Evolutionary conservation across 73 alveolate species (phyloP).

Genomic region (Paramecium caudatum): DNA sequence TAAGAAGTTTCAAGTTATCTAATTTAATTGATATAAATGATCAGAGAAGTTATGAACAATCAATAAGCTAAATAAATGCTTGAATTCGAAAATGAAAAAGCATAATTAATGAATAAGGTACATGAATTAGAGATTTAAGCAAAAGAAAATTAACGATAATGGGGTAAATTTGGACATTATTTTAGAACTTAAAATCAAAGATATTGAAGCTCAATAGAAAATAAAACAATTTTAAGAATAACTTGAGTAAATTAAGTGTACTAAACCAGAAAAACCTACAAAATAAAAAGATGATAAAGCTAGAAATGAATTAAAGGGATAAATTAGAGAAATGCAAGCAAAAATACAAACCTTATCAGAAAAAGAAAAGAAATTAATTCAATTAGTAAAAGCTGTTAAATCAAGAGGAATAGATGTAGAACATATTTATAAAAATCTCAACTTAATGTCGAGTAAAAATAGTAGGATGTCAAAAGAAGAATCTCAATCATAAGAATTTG

Average conservation of each 20-base stretch:
- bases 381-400: slow-evolving; percentile 55
- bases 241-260: not conserved
- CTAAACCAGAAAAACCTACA: not conserved
- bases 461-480: not conserved
- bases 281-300: not conserved
- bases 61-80: not conserved
- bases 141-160: slow-evolving; percentile 7
- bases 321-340: slow-evolving; percentile 21
- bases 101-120: not conserved
- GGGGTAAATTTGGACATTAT: not conserved
- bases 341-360: slow-evolving; percentile 26
- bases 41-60: slow-evolving; percentile 6
- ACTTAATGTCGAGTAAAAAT: not conserved
- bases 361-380: slow-evolving; percentile 47
- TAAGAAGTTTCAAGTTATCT: slow-evolving; percentile 26
- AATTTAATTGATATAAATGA: slow-evolving; percentile 23
- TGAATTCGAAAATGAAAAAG: not conserved
- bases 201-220: not conserved
- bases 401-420: slow-evolving; percentile 63
- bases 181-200: not conserved
- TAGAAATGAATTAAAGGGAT: not conserved
- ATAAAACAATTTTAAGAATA: not conserved
- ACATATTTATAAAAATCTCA: slow-evolving; percentile 51
- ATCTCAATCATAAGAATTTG: not conserved
- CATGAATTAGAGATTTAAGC: slow-evolving; percentile 34